Percentiles rank a stretch among this genome's conserved stretches.
These are phyloP conservation scores for Quercus bicolor DNA, from an alignment of 306 rosid species.

Conservation along the genomic window DNA sequence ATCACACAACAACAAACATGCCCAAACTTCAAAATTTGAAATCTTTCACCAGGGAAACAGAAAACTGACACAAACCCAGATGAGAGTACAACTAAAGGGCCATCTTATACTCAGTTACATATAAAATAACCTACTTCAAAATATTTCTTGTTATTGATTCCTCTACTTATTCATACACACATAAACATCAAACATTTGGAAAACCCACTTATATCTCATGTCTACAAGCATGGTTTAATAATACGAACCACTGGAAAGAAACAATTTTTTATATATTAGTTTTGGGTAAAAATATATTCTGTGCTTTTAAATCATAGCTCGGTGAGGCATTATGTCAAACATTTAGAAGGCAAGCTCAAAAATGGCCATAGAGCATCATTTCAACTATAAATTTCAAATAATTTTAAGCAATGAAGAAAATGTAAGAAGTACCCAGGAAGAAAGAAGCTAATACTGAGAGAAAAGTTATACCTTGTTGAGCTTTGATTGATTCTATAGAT, in stretches of 20 bases:
- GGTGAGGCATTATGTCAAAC: constrained; percentile 24
- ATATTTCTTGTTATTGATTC: not conserved
- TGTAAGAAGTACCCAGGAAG: not conserved
- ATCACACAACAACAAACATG: not conserved
- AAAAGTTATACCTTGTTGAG: constrained; percentile 4
- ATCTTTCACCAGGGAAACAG: not conserved
- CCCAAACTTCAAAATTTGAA: not conserved
- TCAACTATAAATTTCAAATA: not conserved
- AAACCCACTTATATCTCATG: not conserved
- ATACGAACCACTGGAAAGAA: not conserved
- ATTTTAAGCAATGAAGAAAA: not conserved
- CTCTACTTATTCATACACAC: not conserved
- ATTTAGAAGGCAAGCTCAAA: constrained; percentile 17
- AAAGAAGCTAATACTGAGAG: not conserved
- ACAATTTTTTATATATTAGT: not conserved
- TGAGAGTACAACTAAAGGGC: not conserved
- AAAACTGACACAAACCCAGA: not conserved
- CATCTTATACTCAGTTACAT: not conserved
- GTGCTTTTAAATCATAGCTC: not conserved
- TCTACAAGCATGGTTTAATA: not conserved
- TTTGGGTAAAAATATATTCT: not conserved
- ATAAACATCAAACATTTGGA: not conserved
- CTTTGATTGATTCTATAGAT: not conserved
- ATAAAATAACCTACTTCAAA: not conserved
- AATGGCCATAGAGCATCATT: not conserved